A percentile compares a stretch with the other conserved stretches of the same genome.
phyloP scores from a whole-genome alignment of 805 yeast species.

The Kregervanrija delftensis region DNA sequence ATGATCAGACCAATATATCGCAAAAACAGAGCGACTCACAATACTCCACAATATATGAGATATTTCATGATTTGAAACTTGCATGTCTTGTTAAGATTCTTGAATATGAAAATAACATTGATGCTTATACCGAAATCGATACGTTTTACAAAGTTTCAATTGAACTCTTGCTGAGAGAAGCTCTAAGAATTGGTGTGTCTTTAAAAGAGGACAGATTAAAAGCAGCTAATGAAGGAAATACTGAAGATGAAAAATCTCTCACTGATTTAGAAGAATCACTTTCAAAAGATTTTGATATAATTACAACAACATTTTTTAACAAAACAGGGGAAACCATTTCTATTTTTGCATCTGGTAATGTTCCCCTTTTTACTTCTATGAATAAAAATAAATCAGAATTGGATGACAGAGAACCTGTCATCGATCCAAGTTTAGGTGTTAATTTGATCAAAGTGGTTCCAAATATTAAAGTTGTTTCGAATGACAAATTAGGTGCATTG shows the following conservation, averaged over 20 bases:
- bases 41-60: constrained; percentile 44
- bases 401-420: constrained; percentile 64
- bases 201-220: constrained; percentile 8
- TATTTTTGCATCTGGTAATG: constrained; percentile 51
- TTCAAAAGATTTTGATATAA: constrained; percentile 52
- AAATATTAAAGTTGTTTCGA: constrained; percentile 26
- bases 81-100: constrained; percentile 44
- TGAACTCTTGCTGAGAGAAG: constrained; percentile 59
- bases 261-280: constrained; percentile 32
- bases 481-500: constrained; percentile 38
- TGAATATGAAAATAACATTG: constrained; percentile 41
- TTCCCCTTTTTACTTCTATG: constrained; percentile 75
- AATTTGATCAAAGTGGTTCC: constrained; percentile 66
- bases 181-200: constrained; percentile 35
- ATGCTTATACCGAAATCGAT: constrained; percentile 48
- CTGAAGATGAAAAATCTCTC: constrained; percentile 10
- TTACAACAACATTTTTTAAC: constrained; percentile 43
- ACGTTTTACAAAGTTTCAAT: constrained; percentile 54
- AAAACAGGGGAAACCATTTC: constrained; percentile 62
- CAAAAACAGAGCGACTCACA: constrained; percentile 31
- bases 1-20: constrained; percentile 32
- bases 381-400: constrained; percentile 55
- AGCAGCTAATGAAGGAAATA: constrained; percentile 5
- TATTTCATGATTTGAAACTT: constrained; percentile 63
- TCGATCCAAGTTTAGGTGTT: constrained; percentile 53